Evolutionary conservation across 176 grass and related monocot species (phyloP).

Genomic region (Carex scoparia): DNA sequence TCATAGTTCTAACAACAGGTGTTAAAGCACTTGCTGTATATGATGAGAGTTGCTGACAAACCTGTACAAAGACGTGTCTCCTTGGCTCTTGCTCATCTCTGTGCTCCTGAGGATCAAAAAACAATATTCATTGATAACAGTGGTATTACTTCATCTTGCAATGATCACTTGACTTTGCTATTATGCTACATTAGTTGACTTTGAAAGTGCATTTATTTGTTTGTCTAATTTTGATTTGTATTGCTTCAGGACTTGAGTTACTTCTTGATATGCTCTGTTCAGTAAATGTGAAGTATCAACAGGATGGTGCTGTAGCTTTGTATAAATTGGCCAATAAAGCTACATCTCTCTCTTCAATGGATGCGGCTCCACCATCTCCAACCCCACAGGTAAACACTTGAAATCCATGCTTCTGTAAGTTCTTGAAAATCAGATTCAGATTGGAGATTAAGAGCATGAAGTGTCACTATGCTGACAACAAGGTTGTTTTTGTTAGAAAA

Average conservation of each 20-base stretch:
- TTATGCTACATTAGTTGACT: background rate
- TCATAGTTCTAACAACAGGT: conserved; percentile 49
- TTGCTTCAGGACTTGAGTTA: conserved; percentile 68
- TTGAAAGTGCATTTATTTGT: background rate
- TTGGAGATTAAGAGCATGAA: background rate
- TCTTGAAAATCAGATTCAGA: background rate
- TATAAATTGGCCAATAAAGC: conserved; percentile 97
- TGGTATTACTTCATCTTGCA: conserved; percentile 41
- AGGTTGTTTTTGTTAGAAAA: background rate
- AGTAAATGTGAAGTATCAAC: conserved; percentile 70
- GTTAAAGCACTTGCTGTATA: conserved; percentile 86
- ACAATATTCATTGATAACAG: conserved; percentile 96
- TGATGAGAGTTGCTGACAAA: conserved; percentile 91
- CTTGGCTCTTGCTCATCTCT: conserved; percentile 95
- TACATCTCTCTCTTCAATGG: conserved; percentile 80
- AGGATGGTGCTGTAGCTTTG: conserved; percentile 84
- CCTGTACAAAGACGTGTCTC: conserved; percentile 83
- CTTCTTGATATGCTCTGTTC: conserved; percentile 93
- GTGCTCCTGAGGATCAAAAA: conserved; percentile 83
- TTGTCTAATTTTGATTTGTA: conserved; percentile 19
- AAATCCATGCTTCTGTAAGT: background rate
- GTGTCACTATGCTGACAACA: background rate
- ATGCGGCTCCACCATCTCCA: conserved; percentile 92
- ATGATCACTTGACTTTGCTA: conserved; percentile 13
- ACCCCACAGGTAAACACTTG: conserved; percentile 66